Percentiles rank a stretch among this genome's conserved stretches.
Evolutionary conservation across 106 monocot species (phyloP).

Genomic region (Xerophyta viscosa): DNA sequence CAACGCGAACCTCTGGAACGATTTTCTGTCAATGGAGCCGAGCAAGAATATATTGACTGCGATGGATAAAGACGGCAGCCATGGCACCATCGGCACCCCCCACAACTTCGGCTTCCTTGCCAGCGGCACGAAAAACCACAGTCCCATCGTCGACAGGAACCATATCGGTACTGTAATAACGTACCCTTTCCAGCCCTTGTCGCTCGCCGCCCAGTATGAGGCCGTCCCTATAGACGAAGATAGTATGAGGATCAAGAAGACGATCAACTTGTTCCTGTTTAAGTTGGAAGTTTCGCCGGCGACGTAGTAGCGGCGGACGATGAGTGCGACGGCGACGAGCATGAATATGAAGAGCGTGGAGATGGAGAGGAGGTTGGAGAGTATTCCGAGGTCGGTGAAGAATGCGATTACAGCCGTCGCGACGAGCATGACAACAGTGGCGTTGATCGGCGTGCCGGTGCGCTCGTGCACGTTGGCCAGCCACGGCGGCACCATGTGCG

Average conservation of each 20-base stretch:
- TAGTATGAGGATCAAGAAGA: slow-evolving; percentile 31
- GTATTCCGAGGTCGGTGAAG: slow-evolving; percentile 57
- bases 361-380: slow-evolving; percentile 66
- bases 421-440: slow-evolving; percentile 54
- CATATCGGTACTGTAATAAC: slow-evolving; percentile 37
- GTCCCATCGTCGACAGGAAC: slow-evolving; percentile 35
- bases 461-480: slow-evolving; percentile 42
- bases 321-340: slow-evolving; percentile 68
- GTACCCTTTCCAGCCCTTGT: slow-evolving; percentile 33
- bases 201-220: slow-evolving; percentile 23
- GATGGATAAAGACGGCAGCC: slow-evolving; percentile 73
- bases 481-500: slow-evolving; percentile 75
- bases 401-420: slow-evolving; percentile 65
- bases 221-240: slow-evolving; percentile 41
- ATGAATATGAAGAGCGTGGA: slow-evolving; percentile 91
- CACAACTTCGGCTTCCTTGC: slow-evolving; percentile 53
- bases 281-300: slow-evolving; percentile 32
- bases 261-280: slow-evolving; percentile 30
- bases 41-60: slow-evolving; percentile 62
- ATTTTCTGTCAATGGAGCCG: slow-evolving; percentile 61
- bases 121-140: slow-evolving; percentile 36
- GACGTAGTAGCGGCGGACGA: slow-evolving; percentile 68
- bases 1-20: slow-evolving; percentile 54
- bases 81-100: slow-evolving; percentile 83
- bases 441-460: slow-evolving; percentile 73